A percentile compares a stretch with the other conserved stretches of the same genome.
phyloP scores from a whole-genome alignment of 1,284 basidiomycete genomes.

The Ceratobasidium sp. region DNA sequence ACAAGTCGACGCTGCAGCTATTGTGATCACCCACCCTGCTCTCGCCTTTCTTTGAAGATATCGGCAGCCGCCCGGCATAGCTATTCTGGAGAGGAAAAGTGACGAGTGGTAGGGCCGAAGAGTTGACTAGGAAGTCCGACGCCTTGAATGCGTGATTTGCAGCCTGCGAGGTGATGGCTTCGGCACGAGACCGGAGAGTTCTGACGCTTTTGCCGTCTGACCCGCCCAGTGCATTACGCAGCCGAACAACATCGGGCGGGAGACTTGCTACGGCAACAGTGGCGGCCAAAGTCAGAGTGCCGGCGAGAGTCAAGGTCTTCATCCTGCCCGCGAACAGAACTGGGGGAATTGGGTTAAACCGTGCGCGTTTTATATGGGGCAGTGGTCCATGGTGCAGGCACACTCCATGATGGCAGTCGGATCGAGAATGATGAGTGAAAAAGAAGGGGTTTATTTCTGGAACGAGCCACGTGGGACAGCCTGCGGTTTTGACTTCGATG shows the following conservation, averaged over 20 bases:
- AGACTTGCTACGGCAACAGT: background rate
- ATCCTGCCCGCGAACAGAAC: background rate
- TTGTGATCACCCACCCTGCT: constrained; percentile 12
- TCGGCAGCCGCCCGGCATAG: constrained; percentile 40
- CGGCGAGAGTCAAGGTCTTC: background rate
- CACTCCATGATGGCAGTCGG: too few species aligned
- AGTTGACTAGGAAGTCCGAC: constrained; percentile 38
- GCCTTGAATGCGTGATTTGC: background rate
- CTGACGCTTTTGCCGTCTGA: background rate
- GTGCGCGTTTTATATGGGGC: too few species aligned
- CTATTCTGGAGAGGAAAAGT: constrained; percentile 40
- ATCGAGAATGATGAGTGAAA: too few species aligned
- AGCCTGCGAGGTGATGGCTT: background rate
- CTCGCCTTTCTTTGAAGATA: constrained; percentile 28
- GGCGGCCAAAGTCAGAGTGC: background rate
- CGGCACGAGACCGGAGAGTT: background rate
- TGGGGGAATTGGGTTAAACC: too few species aligned
- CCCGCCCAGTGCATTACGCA: background rate
- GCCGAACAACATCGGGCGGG: background rate
- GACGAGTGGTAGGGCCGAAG: constrained; percentile 40
- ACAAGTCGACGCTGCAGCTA: background rate
- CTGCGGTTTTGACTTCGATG: too few species aligned
- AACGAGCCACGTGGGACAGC: too few species aligned
- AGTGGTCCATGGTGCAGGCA: too few species aligned
- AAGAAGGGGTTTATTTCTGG: too few species aligned